Evolutionary conservation across 2,329 filamentous ascomycete genomes (phyloP).

Genomic region (Trichophyton equinum): DNA sequence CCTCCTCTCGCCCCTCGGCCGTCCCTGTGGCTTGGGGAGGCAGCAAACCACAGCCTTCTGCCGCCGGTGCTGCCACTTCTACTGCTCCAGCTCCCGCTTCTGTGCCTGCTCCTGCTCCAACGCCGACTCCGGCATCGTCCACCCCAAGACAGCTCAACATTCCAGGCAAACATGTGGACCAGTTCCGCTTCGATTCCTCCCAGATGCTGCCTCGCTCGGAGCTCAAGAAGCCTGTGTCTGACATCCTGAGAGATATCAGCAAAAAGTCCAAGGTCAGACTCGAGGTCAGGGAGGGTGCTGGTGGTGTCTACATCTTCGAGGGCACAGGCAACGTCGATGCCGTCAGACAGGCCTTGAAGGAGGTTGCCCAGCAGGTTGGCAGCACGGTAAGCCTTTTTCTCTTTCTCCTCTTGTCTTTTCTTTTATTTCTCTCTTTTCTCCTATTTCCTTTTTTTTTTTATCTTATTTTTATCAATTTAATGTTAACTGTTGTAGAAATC

Average conservation of each 20-base stretch:
- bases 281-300: conserved; percentile 59
- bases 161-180: conserved; percentile 70
- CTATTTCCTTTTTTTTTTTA: not conserved
- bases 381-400: conserved; percentile 50
- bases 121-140: conserved; percentile 24
- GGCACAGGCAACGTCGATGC: conserved; percentile 72
- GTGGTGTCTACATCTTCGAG: conserved; percentile 66
- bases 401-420: not conserved
- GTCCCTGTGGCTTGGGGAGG: conserved; percentile 66
- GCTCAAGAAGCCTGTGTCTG: conserved; percentile 71
- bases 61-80: conserved; percentile 12
- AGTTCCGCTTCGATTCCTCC: conserved; percentile 58
- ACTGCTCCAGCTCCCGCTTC: conserved; percentile 39
- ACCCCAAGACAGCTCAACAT: conserved; percentile 53
- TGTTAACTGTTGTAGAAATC: conserved; percentile 39
- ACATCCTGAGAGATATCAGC: conserved; percentile 85
- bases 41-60: conserved; percentile 36
- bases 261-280: conserved; percentile 79
- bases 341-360: conserved; percentile 77
- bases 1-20: conserved; percentile 42
- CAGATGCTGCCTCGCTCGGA: conserved; percentile 65
- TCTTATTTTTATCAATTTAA: not conserved
- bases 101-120: conserved; percentile 48
- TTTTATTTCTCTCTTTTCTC: conserved; percentile 5
- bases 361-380: conserved; percentile 77